Percentiles rank a stretch among this genome's conserved stretches.
Conservation (phyloP, 2,329 filamentous ascomycete species). For the Endothia cerciana region DNA sequence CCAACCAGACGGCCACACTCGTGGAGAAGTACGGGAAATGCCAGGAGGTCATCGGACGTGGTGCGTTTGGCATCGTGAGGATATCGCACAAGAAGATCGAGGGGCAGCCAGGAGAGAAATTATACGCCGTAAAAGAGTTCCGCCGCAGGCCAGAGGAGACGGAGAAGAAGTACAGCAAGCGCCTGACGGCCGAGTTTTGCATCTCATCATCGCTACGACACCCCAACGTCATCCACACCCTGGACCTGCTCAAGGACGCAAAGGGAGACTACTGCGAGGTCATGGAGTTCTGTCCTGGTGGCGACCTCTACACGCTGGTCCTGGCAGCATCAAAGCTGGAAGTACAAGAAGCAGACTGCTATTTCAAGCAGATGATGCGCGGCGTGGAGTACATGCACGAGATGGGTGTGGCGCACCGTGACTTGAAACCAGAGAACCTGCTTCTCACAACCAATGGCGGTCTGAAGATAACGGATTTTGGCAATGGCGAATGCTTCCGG, state of each 20-base stretch:
- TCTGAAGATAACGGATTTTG: conserved; percentile 98
- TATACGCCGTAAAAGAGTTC: conserved; percentile 98
- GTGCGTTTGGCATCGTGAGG: conserved; percentile 94
- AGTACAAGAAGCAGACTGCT: conserved; percentile 92
- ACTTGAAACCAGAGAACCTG: conserved; percentile 95
- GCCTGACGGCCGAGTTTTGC: conserved; percentile 95
- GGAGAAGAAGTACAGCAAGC: conserved; percentile 96
- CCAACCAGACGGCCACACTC: conserved; percentile 75
- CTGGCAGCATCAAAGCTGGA: conserved; percentile 90
- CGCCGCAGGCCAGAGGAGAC: conserved; percentile 91
- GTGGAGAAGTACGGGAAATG: conserved; percentile 99
- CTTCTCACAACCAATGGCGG: conserved; percentile 89
- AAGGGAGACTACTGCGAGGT: conserved; percentile 99
- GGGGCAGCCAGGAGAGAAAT: conserved; percentile 78
- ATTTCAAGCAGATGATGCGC: conserved; percentile 99
- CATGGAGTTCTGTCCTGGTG: conserved; percentile 98
- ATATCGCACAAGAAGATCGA: conserved; percentile 96
- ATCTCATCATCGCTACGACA: conserved; percentile 96
- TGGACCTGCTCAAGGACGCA: conserved; percentile 91
- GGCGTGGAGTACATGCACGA: conserved; percentile 99
- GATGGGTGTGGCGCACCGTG: conserved; percentile 97
- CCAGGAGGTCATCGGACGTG: conserved; percentile 93
- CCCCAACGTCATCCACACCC: conserved; percentile 96
- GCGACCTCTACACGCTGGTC: conserved; percentile 92
- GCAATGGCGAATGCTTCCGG: conserved; percentile 97